Evolutionary conservation across 768 basidiomycete genomes (phyloP), one percentile per base, ranked within the genome.

Genomic region (Antrodiella citrinella): DNA sequence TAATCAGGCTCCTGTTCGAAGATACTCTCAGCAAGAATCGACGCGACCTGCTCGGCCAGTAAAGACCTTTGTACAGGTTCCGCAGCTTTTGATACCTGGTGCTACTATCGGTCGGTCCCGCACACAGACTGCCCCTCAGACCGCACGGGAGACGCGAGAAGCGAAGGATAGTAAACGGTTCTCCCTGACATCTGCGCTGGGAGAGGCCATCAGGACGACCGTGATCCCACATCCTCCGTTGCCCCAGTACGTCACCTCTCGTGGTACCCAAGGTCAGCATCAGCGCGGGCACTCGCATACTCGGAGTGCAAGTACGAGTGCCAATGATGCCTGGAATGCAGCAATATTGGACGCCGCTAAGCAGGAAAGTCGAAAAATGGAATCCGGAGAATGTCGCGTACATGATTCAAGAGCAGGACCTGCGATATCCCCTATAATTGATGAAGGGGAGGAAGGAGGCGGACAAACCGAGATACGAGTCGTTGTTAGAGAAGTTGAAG

Each of bases 201-300:
- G 56, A 20, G 53, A 53, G 38, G 53, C 59, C 2, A 22, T 62
- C 35, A 56, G 52, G 20, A 52, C 53, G 4, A 54, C 62, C 3
- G 45, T 63, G 10, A 46, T 54, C 2, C 59, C 62, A 9, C 60
- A 58, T 35, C 60, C 62, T 2, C 60, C 60, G 1, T 24, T 63
- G 12, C 62, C 60, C 12, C 41, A 43, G 21, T 22, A 18, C 21
- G 15, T 18, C 41, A 7, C 10, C 7, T 18, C 41, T 43, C 41
- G 9, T 5, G 19, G 10, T 7, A 9, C 41, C 9, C 15, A 35
- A 7, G 7, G 7, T 7, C 7, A 35, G 7, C 30, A 35, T 35
- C 7, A 35, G 30, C 41, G 21, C 9, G 21, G 7, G 41, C 15
- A 5, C 7, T 43, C 41, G 21, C 41, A 43, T 18, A 9, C n/a